These are phyloP conservation scores for Trichoderma semiorbis DNA, from an alignment of 2,329 filamentous ascomycete species.

Conservation along the genomic window DNA sequence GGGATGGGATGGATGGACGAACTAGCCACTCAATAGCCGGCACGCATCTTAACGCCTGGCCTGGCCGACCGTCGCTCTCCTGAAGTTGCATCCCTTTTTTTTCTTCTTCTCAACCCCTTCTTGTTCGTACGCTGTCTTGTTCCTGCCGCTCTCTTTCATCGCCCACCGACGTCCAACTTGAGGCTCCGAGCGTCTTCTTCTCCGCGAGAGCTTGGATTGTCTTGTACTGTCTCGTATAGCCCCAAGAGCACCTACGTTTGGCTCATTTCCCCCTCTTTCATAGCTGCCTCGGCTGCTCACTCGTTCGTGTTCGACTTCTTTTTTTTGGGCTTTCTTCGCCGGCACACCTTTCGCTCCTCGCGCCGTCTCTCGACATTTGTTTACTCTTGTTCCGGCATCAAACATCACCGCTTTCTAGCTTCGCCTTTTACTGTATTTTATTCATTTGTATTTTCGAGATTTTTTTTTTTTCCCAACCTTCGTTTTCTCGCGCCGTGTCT, in stretches of 20 bases:
- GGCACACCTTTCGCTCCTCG: conserved; percentile 10
- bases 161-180: conserved; percentile 2
- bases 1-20: conserved; percentile 17
- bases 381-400: conserved; percentile 4
- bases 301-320: conserved; percentile 10
- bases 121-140: conserved; percentile 16
- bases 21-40: conserved; percentile 15
- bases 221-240: conserved; percentile 3
- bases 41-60: conserved; percentile 19
- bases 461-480: neutral
- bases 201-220: conserved; percentile 5
- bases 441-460: neutral
- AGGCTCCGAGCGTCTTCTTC: conserved; percentile 2
- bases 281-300: conserved; percentile 16
- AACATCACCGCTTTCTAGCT: neutral
- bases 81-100: conserved; percentile 18
- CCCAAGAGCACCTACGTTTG: conserved; percentile 12
- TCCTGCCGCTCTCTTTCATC: conserved; percentile 19
- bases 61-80: conserved; percentile 16
- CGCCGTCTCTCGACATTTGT: neutral
- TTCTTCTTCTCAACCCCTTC: conserved; percentile 18
- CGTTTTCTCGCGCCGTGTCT: neutral
- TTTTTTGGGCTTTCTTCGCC: neutral
- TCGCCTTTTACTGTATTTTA: neutral
- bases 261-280: conserved; percentile 14